Base-by-base conservation (phyloP, 495 filamentous ascomycete species). In the Hyphodiscus hymeniophilus region DNA sequence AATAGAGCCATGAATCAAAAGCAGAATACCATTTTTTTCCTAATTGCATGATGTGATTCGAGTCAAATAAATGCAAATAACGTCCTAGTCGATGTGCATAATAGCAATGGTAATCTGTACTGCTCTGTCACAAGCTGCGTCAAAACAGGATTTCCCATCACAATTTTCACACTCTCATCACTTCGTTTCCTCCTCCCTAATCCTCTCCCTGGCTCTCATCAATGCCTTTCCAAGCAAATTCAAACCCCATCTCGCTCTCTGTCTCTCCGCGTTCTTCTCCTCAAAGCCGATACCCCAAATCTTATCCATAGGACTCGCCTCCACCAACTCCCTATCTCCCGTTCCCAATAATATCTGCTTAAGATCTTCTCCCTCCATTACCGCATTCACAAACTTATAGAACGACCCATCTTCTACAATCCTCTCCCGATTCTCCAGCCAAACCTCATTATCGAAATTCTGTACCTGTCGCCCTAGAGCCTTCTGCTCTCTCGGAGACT, bases 231-330 rank as follows among this genome's bases (percentile, higher is more conserved):
- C 60, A 13, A 65, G 40, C 42, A 50, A 52, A 45, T 63, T 63
- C 53, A 60, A 58, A 13, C 59, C 63, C 59, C 59, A 65, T 24
- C 45, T 51, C 30, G 55, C 36, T 38, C 45, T 52, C 32, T 57
- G 23, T 21, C 35, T 36, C 54, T 61, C 48, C 13, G 59, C 59
- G 42, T 61, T 46, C 50, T 56, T 59, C 4, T 52, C 63, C 12
- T 45, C 62, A 45, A 52, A 66, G 15, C 63, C 63, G 48, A 66
- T 64, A n/a, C 61, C 63, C 60, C 60, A 66, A 20, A 63, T 51
- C 13, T 60, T 53, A 52, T 66, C 61, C 22, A 39, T 31, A 12
- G 53, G 56, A 21, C 60, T 54, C 23, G 63, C 61, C 51, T 64
- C 60, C 13, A 55, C 58, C 7, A 64, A 47, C 47, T 59, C 21